phyloP scores from a whole-genome alignment of 176 grass and related monocot species.

The Carex myosuroides region DNA sequence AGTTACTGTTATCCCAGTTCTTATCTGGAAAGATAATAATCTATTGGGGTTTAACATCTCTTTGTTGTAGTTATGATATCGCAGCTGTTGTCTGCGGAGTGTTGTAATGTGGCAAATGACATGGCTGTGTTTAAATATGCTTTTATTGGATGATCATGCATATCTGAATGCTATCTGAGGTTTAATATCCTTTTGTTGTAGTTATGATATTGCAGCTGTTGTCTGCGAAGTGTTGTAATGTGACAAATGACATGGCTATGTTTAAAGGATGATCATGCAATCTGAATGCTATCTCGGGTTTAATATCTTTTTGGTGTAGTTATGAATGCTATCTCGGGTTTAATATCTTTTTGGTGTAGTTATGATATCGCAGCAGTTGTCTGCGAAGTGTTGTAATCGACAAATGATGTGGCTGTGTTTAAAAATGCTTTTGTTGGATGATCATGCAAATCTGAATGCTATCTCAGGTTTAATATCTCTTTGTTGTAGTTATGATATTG shows the following conservation, averaged over 20 bases:
- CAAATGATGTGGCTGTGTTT: neutral
- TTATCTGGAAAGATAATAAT: neutral
- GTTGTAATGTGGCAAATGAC: neutral
- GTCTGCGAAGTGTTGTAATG: neutral
- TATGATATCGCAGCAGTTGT: neutral
- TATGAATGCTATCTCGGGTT: neutral
- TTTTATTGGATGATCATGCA: neutral
- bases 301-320: neutral
- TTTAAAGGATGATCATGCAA: neutral
- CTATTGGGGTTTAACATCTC: neutral
- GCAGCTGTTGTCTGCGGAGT: neutral
- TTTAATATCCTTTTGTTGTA: neutral
- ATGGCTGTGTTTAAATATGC: neutral
- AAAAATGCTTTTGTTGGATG: neutral
- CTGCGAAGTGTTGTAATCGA: neutral
- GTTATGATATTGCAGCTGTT: neutral
- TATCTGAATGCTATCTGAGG: neutral
- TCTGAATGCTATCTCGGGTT: neutral
- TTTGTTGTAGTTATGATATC: neutral
- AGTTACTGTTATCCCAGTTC: neutral
- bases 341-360: neutral
- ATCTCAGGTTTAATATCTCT: neutral
- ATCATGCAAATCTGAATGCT: neutral
- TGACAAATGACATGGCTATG: neutral
- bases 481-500: neutral